Percentiles rank a stretch among this genome's conserved stretches.
Conservation (phyloP, 345 rosid species). For the Rhizophora mangle region DNA sequence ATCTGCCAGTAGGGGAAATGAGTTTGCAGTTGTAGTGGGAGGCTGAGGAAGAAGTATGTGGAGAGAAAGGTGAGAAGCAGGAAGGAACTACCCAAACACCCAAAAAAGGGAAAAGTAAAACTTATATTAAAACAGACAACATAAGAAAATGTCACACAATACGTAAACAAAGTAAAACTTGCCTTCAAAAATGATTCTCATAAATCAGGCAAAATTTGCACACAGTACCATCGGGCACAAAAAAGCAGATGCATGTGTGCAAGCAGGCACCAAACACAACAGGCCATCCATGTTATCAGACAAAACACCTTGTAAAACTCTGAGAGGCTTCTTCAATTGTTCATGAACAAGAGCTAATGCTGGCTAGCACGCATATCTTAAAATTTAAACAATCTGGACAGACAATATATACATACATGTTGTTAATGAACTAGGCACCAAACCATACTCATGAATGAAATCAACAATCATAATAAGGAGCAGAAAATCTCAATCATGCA, state of each 20-base stretch:
- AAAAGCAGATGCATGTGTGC: neutral
- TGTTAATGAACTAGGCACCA: neutral
- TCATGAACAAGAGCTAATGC: conserved; percentile 81
- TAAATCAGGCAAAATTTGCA: conserved; percentile 59
- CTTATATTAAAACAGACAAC: conserved; percentile 13
- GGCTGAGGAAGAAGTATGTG: too few relatives aligned
- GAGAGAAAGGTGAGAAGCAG: too few relatives aligned
- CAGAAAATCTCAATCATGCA: conserved; percentile 75
- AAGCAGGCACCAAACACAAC: neutral
- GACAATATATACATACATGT: neutral
- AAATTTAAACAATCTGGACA: conserved; percentile 66
- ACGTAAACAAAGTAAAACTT: conserved; percentile 37
- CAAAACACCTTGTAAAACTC: conserved; percentile 17
- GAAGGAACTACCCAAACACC: too few relatives aligned
- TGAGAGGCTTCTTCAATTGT: conserved; percentile 34
- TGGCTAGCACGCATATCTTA: conserved; percentile 83
- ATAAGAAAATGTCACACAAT: neutral
- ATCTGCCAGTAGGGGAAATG: too few relatives aligned
- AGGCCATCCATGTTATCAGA: too few relatives aligned
- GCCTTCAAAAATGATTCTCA: conserved; percentile 75
- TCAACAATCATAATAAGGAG: conserved; percentile 20
- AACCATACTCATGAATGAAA: conserved; percentile 8
- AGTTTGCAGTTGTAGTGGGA: too few relatives aligned
- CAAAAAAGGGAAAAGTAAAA: too few relatives aligned
- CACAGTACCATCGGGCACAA: conserved; percentile 40